Evolutionary conservation across 768 basidiomycete genomes (phyloP), one percentile per base, ranked within the genome.

Genomic region (Suillus variegatus): DNA sequence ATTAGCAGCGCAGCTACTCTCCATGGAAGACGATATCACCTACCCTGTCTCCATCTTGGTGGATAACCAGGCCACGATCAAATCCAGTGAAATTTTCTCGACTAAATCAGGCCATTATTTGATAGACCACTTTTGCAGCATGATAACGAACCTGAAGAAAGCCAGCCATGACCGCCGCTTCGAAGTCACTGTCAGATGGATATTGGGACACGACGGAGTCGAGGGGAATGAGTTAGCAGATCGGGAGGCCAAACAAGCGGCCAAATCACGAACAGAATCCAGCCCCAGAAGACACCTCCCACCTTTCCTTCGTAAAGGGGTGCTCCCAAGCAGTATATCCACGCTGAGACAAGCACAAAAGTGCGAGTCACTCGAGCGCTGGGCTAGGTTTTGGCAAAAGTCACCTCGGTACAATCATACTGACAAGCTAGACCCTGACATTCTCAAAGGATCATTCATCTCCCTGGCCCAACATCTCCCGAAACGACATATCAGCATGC

Each of bases 1-100:
- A 0, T 25, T 74, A 5, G 75, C 64, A 0, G 20, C 68, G 3
- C 64, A 70, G 0, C 49, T 75, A 0, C 44, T 41, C 22, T 9
- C 18, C 13, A 36, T 22, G 38, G 56, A 51, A 9, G n/a, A 18
- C 0, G 16, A 60, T 9, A 1, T 43, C 36, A 14, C 57, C 0
- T 8, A 40, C 2, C n/a, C 35, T 0, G 68, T 66, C 0, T 62
- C 63, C 0, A 62, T 77, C 0, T 56, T n/a, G 0, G 36, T 74
- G 1, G 72, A 77, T 64, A 76, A 71, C 54, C 69, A 73, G 47
- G 64, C 72, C 0, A 67, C 70, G 0, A 60, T 9, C 80, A 51
- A 40, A 81, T 74, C 16, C 68, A 43, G 60, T 76, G 64, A 65
- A 0, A 0, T 49, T 1, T n/a, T 51, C 35, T n/a, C 46, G 3